phyloP scores from a whole-genome alignment of 108 stramenopile species.

The Schizochytrium sp. region DNA sequence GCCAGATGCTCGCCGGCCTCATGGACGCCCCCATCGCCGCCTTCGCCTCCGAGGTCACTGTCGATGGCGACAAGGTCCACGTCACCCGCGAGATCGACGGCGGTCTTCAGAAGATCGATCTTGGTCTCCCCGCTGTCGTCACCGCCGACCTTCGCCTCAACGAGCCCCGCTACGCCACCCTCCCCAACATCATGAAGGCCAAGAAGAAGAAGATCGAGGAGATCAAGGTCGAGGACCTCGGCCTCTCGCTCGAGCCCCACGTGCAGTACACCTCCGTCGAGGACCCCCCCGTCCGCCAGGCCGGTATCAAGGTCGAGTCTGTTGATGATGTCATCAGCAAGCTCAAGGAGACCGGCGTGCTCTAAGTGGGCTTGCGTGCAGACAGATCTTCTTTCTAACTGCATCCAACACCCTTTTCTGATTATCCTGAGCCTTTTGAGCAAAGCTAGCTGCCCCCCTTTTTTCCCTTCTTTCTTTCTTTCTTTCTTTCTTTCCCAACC shows the following conservation, averaged over 20 bases:
- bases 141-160: constrained; percentile 96
- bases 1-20: constrained; percentile 72
- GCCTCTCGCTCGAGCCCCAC: constrained; percentile 68
- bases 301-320: constrained; percentile 79
- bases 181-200: constrained; percentile 99
- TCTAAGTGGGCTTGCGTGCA: neutral
- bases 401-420: no score
- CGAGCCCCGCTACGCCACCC: constrained; percentile 94
- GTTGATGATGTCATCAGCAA: constrained; percentile 87
- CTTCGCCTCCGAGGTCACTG: constrained; percentile 81
- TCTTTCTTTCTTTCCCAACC: no score
- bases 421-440: no score
- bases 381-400: no score
- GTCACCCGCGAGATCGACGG: constrained; percentile 97
- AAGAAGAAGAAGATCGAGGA: constrained; percentile 96
- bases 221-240: constrained; percentile 67
- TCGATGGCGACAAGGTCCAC: constrained; percentile 56
- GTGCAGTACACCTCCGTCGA: constrained; percentile 76
- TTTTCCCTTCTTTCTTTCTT: no score
- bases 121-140: constrained; percentile 77
- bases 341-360: constrained; percentile 57
- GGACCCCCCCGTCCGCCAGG: constrained; percentile 83
- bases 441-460: no score
- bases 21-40: constrained; percentile 91
- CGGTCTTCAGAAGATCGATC: constrained; percentile 49